These are phyloP conservation scores for Neostapfia colusana DNA, from an alignment of 176 grass and related monocot species.

Conservation along the genomic window DNA sequence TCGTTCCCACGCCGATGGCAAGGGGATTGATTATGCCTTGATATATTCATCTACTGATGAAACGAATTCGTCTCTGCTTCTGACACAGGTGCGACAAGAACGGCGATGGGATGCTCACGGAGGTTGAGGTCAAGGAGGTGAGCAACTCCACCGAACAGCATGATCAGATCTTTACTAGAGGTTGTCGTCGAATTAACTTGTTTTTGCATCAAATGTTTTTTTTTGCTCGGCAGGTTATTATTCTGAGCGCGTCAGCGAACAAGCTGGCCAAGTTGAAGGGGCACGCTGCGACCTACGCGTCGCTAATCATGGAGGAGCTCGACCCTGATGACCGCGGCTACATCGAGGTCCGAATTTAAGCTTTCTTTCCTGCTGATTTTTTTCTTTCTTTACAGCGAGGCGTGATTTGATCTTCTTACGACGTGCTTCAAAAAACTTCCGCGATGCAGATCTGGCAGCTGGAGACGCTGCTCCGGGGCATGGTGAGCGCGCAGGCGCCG, in stretches of 20 bases:
- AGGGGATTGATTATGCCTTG: neutral
- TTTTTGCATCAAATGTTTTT: neutral
- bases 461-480: conserved; percentile 77
- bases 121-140: conserved; percentile 97
- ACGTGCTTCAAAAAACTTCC: neutral
- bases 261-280: conserved; percentile 83
- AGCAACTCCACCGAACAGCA: neutral
- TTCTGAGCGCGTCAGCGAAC: conserved; percentile 87
- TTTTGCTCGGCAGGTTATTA: conserved; percentile 63
- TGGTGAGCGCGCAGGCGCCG: conserved; percentile 74
- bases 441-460: conserved; percentile 81
- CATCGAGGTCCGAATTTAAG: conserved; percentile 63
- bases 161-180: neutral
- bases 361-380: neutral
- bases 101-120: conserved; percentile 91
- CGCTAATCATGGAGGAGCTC: conserved; percentile 95
- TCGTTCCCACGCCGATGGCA: neutral
- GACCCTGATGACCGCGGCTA: conserved; percentile 83
- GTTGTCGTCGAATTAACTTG: neutral
- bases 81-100: conserved; percentile 89
- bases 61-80: conserved; percentile 7
- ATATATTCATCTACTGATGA: neutral
- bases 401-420: neutral
- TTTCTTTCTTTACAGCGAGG: neutral
- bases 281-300: conserved; percentile 82